phyloP scores from a whole-genome alignment of 2,329 filamentous ascomycete genomes.

The Clathrospora elynae region DNA sequence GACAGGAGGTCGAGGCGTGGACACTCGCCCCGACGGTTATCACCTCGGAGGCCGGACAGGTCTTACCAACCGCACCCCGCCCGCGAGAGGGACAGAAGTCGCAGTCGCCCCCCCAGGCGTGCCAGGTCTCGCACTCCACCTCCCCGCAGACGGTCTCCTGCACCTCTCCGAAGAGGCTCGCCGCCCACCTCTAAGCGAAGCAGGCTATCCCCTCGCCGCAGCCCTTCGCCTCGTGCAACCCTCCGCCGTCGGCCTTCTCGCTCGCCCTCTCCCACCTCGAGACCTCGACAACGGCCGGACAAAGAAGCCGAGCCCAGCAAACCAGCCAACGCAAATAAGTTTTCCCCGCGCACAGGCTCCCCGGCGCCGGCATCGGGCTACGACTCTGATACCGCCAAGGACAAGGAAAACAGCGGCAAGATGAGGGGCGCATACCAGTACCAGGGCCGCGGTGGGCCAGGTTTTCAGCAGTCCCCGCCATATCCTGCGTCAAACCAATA shows the following conservation, averaged over 20 bases:
- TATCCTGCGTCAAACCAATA: conserved; percentile 63
- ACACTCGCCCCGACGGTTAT: conserved; percentile 34
- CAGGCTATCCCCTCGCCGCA: conserved; percentile 26
- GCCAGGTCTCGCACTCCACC: conserved; percentile 42
- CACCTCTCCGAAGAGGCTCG: conserved; percentile 31
- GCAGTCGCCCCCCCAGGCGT: conserved; percentile 32
- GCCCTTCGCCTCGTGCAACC: conserved; percentile 32
- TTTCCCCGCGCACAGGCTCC: conserved; percentile 33
- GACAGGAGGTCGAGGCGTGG: conserved; percentile 40
- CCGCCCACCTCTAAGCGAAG: conserved; percentile 26
- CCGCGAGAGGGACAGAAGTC: conserved; percentile 32
- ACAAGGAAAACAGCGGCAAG: conserved; percentile 33
- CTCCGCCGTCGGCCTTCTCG: conserved; percentile 35
- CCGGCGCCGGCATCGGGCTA: conserved; percentile 36
- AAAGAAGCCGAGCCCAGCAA: conserved; percentile 24
- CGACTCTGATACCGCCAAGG: conserved; percentile 39
- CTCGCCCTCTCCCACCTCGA: conserved; percentile 34
- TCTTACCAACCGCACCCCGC: conserved; percentile 21
- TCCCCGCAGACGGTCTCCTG: conserved; percentile 37
- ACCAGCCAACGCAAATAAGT: conserved; percentile 17
- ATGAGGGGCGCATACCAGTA: conserved; percentile 47
- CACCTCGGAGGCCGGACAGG: conserved; percentile 37
- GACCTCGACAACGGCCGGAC: conserved; percentile 20
- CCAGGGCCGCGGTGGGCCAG: conserved; percentile 47
- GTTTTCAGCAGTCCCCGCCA: conserved; percentile 64